Conservation (phyloP, 805 yeast genomes). For the Cyberlindnera samutprakarnensis region DNA sequence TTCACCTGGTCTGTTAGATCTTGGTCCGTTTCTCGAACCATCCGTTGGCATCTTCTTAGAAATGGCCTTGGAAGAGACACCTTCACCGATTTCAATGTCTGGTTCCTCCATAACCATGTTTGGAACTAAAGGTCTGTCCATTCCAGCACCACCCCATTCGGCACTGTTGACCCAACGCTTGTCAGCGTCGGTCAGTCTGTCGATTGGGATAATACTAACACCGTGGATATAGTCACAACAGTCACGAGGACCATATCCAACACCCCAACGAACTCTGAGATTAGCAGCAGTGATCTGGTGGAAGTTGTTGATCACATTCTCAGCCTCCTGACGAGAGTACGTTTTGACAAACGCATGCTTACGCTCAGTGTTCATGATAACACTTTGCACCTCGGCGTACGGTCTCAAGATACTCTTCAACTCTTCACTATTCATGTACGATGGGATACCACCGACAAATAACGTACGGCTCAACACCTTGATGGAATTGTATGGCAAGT, state of each 20-base stretch:
- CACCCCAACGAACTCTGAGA: conserved; percentile 95
- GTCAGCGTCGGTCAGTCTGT: conserved; percentile 91
- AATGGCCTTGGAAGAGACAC: conserved; percentile 87
- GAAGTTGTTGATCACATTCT: conserved; percentile 65
- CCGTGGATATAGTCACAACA: conserved; percentile 95
- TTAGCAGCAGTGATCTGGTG: conserved; percentile 46
- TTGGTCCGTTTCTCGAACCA: conserved; percentile 77
- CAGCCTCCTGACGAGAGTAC: conserved; percentile 88
- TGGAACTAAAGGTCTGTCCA: conserved; percentile 64
- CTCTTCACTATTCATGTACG: conserved; percentile 67
- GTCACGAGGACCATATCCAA: conserved; percentile 97
- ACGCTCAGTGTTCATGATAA: conserved; percentile 78
- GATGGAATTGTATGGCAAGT: conserved; percentile 69
- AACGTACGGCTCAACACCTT: conserved; percentile 85
- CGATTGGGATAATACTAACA: conserved; percentile 76
- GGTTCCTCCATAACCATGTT: conserved; percentile 93
- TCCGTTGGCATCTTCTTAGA: conserved; percentile 91
- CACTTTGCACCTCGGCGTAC: conserved; percentile 86
- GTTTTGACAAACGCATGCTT: conserved; percentile 96
- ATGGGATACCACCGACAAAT: conserved; percentile 91
- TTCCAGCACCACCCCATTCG: conserved; percentile 94
- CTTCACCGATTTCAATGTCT: conserved; percentile 93
- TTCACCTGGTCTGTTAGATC: conserved; percentile 62
- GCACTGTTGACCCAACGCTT: conserved; percentile 82
- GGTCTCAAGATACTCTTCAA: conserved; percentile 69